These are phyloP conservation scores for Trifolium fragiferum DNA, from an alignment of 306 rosid species.

Conservation along the genomic window DNA sequence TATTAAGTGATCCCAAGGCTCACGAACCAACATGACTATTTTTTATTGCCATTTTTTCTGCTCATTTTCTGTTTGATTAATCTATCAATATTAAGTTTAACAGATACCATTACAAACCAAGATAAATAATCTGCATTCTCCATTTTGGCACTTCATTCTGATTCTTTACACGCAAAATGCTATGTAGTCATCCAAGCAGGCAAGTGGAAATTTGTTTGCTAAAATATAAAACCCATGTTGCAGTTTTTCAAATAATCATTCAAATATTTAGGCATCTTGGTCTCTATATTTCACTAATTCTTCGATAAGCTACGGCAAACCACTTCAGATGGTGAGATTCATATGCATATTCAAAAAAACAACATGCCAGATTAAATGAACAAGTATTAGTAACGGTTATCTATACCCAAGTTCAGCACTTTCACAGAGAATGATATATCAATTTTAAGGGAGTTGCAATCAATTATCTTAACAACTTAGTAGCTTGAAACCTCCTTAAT, in stretches of 20 bases:
- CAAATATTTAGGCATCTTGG: slow-evolving; percentile 29
- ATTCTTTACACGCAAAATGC: background rate
- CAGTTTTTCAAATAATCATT: slow-evolving; percentile 29
- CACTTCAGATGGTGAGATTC: background rate
- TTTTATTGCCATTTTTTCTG: slow-evolving; percentile 1
- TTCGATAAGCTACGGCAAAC: background rate
- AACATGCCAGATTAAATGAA: slow-evolving; percentile 3
- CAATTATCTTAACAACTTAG: slow-evolving; percentile 4
- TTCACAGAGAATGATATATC: slow-evolving; percentile 7
- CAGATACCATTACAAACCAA: slow-evolving; percentile 23
- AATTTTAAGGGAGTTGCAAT: background rate
- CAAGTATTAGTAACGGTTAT: background rate
- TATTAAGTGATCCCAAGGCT: slow-evolving; percentile 7
- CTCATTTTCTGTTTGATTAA: slow-evolving; percentile 14
- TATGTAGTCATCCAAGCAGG: slow-evolving; percentile 8
- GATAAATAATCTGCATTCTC: background rate
- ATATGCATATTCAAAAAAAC: background rate
- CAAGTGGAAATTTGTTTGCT: slow-evolving; percentile 2
- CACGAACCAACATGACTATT: slow-evolving; percentile 22
- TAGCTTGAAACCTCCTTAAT: background rate
- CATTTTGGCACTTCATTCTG: slow-evolving; percentile 25
- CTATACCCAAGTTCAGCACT: slow-evolving; percentile 1
- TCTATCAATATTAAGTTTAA: background rate
- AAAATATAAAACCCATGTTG: slow-evolving; percentile 16
- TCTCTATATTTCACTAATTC: slow-evolving; percentile 14